A percentile compares a stretch with the other conserved stretches of the same genome.
These are phyloP conservation scores for Malus fusca DNA, from an alignment of 306 rosid genomes.

Conservation along the genomic window DNA sequence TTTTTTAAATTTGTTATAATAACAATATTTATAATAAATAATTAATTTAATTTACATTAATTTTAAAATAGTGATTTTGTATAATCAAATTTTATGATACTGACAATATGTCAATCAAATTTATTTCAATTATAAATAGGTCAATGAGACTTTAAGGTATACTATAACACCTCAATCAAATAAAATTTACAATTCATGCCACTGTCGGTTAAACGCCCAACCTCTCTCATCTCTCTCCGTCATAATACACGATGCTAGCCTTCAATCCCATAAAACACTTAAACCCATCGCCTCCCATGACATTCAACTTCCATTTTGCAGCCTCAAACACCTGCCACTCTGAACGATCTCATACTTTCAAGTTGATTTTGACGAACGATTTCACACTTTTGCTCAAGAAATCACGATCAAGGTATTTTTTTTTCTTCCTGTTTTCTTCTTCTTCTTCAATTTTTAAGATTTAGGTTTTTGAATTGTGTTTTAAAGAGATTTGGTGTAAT, in stretches of 20 bases:
- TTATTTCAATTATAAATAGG: too few species aligned
- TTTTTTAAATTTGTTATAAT: too few species aligned
- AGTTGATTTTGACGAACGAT: background rate
- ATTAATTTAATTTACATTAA: too few species aligned
- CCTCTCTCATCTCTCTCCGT: background rate
- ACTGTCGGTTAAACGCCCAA: too few species aligned
- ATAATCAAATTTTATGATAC: background rate
- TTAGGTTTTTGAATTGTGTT: background rate
- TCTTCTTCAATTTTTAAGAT: background rate
- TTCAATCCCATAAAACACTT: too few species aligned
- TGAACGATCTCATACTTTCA: background rate
- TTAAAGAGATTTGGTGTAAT: too few species aligned
- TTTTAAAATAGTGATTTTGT: too few species aligned
- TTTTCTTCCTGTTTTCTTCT: background rate
- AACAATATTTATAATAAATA: too few species aligned
- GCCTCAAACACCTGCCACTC: too few species aligned
- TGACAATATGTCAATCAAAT: background rate
- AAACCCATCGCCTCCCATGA: background rate
- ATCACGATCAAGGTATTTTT: background rate
- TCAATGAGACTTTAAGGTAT: too few species aligned
- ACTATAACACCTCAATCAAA: too few species aligned
- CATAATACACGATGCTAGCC: background rate
- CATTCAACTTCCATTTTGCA: too few species aligned
- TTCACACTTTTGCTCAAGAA: background rate
- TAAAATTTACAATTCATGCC: background rate